A percentile compares a stretch with the other conserved stretches of the same genome.
phyloP scores from a whole-genome alignment of 2,329 filamentous ascomycete genomes.

The Penicillium glabrum region DNA sequence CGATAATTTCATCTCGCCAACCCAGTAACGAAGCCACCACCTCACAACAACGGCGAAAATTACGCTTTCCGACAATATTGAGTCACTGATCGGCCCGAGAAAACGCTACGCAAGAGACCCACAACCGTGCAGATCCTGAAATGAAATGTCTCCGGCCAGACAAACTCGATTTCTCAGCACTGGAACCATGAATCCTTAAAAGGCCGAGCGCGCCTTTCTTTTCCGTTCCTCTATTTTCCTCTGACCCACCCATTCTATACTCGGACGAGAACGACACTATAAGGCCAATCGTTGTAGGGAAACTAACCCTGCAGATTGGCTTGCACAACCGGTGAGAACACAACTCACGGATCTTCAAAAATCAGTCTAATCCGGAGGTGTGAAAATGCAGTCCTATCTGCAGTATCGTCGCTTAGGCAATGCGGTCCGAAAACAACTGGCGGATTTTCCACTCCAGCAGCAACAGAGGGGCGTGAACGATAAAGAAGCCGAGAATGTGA shows the following conservation, averaged over 20 bases:
- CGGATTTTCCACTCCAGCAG: not conserved
- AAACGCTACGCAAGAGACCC: not conserved
- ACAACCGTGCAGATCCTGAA: not conserved
- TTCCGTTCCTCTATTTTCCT: not conserved
- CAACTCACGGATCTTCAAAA: not conserved
- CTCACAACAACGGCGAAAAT: not conserved
- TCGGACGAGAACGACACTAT: not conserved
- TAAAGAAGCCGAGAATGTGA: not conserved
- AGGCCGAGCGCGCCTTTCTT: not conserved
- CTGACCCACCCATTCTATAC: not conserved
- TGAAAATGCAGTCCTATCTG: conserved; percentile 25
- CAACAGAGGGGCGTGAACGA: not conserved
- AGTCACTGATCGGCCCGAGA: not conserved
- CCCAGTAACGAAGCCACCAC: not conserved
- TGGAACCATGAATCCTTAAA: not conserved
- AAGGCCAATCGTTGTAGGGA: not conserved
- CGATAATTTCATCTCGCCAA: too few relatives aligned
- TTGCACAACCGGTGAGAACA: conserved; percentile 11
- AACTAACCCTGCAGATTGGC: not conserved
- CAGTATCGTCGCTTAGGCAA: conserved; percentile 24
- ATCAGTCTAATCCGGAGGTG: conserved; percentile 12
- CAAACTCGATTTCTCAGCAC: conserved; percentile 5
- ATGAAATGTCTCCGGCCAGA: not conserved
- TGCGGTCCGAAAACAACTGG: conserved; percentile 16
- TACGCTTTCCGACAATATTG: not conserved